Percentiles rank a stretch among this genome's conserved stretches.
Conservation (phyloP, 139 green algal species). For the Coccomyxa sp. region DNA sequence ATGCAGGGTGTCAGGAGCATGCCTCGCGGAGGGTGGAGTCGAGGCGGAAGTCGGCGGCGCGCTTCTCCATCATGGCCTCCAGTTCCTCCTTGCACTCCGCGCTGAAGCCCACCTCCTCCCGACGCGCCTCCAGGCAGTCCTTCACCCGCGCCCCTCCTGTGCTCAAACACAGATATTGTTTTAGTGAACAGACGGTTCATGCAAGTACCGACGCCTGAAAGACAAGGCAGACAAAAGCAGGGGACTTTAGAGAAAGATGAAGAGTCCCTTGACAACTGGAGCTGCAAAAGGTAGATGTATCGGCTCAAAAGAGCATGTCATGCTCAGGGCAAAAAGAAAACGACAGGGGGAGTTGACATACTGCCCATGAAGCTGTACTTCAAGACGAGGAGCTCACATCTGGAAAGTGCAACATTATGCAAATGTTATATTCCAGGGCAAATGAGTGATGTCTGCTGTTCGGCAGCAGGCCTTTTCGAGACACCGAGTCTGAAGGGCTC, state of each 20-base stretch:
- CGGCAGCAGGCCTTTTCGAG: too few relatives aligned
- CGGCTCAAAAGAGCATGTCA: too few relatives aligned
- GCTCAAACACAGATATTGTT: not conserved
- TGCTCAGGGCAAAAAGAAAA: too few relatives aligned
- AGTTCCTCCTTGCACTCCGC: conserved; percentile 58
- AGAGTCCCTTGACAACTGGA: too few relatives aligned
- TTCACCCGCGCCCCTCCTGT: conserved; percentile 59
- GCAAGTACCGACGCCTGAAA: not conserved
- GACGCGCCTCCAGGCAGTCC: conserved; percentile 73
- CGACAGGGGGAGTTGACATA: too few relatives aligned
- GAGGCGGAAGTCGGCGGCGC: conserved; percentile 63
- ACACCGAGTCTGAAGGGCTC: not conserved
- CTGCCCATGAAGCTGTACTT: too few relatives aligned
- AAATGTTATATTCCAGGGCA: too few relatives aligned
- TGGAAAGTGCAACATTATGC: too few relatives aligned
- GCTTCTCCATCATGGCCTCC: conserved; percentile 61
- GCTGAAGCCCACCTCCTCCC: conserved; percentile 47
- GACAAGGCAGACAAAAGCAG: not conserved
- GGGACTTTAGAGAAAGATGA: too few relatives aligned
- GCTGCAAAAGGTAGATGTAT: too few relatives aligned
- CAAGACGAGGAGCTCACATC: too few relatives aligned
- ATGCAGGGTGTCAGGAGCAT: conserved; percentile 8
- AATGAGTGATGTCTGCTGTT: too few relatives aligned
- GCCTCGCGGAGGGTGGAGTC: conserved; percentile 51
- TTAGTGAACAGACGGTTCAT: not conserved